phyloP scores from a whole-genome alignment of 257 asterid species.

The Datura wrightii region DNA sequence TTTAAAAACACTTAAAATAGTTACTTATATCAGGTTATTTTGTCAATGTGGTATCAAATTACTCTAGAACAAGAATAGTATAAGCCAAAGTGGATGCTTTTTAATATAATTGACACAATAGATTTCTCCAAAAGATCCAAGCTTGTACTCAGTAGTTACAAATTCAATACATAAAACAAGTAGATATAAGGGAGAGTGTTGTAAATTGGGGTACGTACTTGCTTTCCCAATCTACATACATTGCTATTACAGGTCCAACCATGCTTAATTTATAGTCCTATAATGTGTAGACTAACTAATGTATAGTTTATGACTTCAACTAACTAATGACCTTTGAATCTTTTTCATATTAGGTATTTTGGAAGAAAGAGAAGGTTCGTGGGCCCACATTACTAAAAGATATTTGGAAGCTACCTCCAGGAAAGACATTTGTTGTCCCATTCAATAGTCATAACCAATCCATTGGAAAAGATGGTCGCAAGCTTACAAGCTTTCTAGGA shows the following conservation, averaged over 20 bases:
- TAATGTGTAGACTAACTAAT: too few species aligned
- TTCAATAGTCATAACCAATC: too few species aligned
- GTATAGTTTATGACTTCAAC: too few species aligned
- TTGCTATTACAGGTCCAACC: neutral
- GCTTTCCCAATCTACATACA: neutral
- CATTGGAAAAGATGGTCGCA: too few species aligned
- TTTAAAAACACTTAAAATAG: neutral
- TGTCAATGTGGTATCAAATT: neutral
- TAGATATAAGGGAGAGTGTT: neutral
- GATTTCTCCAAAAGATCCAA: neutral
- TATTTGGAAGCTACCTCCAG: too few species aligned
- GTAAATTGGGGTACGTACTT: neutral
- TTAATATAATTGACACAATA: neutral
- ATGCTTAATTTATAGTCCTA: too few species aligned
- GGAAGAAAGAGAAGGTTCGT: too few species aligned
- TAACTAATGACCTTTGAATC: too few species aligned
- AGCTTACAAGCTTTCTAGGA: too few species aligned
- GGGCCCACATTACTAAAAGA: too few species aligned
- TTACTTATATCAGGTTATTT: neutral
- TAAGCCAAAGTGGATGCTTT: neutral
- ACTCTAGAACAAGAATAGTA: neutral
- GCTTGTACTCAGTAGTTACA: neutral
- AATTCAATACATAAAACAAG: slow-evolving; percentile 22
- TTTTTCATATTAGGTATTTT: too few species aligned
- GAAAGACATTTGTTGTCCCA: too few species aligned